phyloP scores from a whole-genome alignment of 495 filamentous ascomycete species.

The Aspergillus haitiensis region DNA sequence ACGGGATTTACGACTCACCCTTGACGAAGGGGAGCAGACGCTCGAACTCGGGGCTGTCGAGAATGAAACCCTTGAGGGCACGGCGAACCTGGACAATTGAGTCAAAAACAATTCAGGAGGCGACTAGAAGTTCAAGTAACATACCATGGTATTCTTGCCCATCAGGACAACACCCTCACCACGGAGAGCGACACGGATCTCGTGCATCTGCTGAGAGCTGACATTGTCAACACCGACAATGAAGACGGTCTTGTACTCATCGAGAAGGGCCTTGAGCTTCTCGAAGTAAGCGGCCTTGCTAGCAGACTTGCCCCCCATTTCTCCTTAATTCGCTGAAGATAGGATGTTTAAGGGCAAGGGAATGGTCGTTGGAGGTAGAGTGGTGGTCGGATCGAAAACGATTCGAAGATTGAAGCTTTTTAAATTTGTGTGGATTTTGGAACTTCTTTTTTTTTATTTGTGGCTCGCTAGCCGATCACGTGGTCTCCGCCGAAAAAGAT shows the following conservation, averaged over 20 bases:
- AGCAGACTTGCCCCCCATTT: constrained; percentile 96
- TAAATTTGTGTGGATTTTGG: constrained; percentile 30
- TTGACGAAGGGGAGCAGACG: constrained; percentile 92
- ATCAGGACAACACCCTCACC: constrained; percentile 92
- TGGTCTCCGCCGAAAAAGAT: constrained; percentile 22
- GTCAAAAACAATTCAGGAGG: constrained; percentile 20
- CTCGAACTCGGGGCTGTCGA: constrained; percentile 93
- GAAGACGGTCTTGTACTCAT: constrained; percentile 94
- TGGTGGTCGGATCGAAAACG: constrained; percentile 30
- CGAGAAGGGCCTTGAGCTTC: constrained; percentile 92
- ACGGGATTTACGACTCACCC: constrained; percentile 46
- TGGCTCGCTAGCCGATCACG: constrained; percentile 46
- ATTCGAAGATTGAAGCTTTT: constrained; percentile 26
- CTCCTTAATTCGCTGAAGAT: constrained; percentile 88
- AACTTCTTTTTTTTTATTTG: constrained; percentile 33
- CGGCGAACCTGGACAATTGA: constrained; percentile 69
- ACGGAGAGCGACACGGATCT: constrained; percentile 89
- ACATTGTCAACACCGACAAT: constrained; percentile 96
- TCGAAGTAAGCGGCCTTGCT: constrained; percentile 99
- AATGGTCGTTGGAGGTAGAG: constrained; percentile 32
- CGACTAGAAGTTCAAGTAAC: constrained; percentile 15
- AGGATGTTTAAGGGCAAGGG: constrained; percentile 92
- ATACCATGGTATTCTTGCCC: constrained; percentile 99
- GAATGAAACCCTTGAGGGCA: constrained; percentile 92
- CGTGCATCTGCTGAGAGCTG: constrained; percentile 99